These are phyloP conservation scores for Ammopiptanthus mongolicus DNA, from an alignment of 306 rosid species.

Conservation along the genomic window DNA sequence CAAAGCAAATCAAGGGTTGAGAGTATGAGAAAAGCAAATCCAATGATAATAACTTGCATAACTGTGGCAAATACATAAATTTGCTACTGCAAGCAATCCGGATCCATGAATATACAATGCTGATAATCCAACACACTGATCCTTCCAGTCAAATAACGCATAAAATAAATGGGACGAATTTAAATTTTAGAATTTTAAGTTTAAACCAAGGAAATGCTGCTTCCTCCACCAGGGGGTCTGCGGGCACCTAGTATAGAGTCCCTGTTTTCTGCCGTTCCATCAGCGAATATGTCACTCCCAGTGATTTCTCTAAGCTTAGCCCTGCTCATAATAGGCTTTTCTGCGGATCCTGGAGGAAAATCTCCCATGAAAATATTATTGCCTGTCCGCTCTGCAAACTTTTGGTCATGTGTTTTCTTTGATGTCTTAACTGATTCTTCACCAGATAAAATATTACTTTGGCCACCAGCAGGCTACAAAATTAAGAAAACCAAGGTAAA, in stretches of 20 bases:
- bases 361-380: slow-evolving; percentile 75
- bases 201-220: slow-evolving; percentile 79
- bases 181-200: background rate
- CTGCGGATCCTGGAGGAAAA: slow-evolving; percentile 64
- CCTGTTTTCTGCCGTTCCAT: slow-evolving; percentile 65
- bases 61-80: no score
- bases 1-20: no score
- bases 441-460: slow-evolving; percentile 70
- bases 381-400: slow-evolving; percentile 78
- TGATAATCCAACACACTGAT: slow-evolving; percentile 20
- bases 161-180: background rate
- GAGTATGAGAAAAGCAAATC: no score
- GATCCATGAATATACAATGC: slow-evolving; percentile 15
- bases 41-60: no score
- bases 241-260: slow-evolving; percentile 77
- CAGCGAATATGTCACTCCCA: slow-evolving; percentile 86
- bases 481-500: background rate
- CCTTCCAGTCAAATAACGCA: slow-evolving; percentile 13
- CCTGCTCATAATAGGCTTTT: slow-evolving; percentile 66
- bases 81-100: no score
- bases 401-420: slow-evolving; percentile 79
- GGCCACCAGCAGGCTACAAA: slow-evolving; percentile 90
- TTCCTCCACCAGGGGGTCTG: slow-evolving; percentile 88
- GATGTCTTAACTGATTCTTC: slow-evolving; percentile 74
- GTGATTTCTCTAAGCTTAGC: slow-evolving; percentile 92